Evolutionary conservation across 331 rosid species (phyloP).

Genomic region (Rosa hybrid): DNA sequence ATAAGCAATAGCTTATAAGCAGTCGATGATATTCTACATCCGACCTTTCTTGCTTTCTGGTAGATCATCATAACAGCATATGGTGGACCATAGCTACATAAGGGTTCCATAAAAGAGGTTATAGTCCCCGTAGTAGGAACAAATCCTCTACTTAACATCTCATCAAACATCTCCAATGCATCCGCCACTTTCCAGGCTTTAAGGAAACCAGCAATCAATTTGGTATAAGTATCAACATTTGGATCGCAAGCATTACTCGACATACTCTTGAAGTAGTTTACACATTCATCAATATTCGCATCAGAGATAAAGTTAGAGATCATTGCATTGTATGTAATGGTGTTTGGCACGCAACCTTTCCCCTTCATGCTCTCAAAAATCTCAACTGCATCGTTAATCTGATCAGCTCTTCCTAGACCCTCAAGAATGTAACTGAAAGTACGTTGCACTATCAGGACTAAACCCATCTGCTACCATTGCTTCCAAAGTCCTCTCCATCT

Average conservation of each 20-base stretch:
- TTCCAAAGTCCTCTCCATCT: slow-evolving; percentile 56
- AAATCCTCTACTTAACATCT: slow-evolving; percentile 59
- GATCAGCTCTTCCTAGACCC: slow-evolving; percentile 78
- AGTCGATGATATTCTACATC: slow-evolving; percentile 58
- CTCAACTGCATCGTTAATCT: slow-evolving; percentile 53
- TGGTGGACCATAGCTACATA: slow-evolving; percentile 92
- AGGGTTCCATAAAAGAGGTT: slow-evolving; percentile 54
- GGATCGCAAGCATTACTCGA: slow-evolving; percentile 57
- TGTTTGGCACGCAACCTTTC: slow-evolving; percentile 31
- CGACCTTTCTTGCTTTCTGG: slow-evolving; percentile 64
- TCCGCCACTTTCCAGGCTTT: slow-evolving; percentile 70
- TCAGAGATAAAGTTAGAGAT: slow-evolving; percentile 57
- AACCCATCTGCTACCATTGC: slow-evolving; percentile 61
- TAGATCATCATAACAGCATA: slow-evolving; percentile 77
- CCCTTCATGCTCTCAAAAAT: slow-evolving; percentile 30
- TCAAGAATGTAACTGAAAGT: slow-evolving; percentile 53
- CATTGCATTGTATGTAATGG: slow-evolving; percentile 59
- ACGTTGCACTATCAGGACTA: slow-evolving; percentile 47
- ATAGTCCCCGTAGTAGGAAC: slow-evolving; percentile 63
- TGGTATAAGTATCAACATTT: slow-evolving; percentile 50
- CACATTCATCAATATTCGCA: slow-evolving; percentile 50
- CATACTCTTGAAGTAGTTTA: slow-evolving; percentile 59
- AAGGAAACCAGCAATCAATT: slow-evolving; percentile 56
- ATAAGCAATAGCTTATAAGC: slow-evolving; percentile 78
- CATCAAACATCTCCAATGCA: slow-evolving; percentile 80